Percentiles rank a stretch among this genome's conserved stretches.
phyloP scores from a whole-genome alignment of 2,329 filamentous ascomycete species.

The Aspergillus calidoustus region DNA sequence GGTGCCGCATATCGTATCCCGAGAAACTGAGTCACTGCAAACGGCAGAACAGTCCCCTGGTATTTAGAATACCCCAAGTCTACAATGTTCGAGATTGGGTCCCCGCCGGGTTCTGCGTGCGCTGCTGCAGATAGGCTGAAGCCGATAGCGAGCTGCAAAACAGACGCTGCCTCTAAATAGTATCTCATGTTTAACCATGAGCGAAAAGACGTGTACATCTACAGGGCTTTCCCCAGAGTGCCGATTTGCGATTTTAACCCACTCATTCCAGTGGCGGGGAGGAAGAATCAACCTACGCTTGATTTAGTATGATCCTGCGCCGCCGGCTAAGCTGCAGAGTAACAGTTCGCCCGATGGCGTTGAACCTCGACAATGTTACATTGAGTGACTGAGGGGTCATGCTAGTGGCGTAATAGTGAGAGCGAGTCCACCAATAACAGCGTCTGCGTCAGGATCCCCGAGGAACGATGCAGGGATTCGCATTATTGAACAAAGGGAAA shows the following conservation, averaged over 20 bases:
- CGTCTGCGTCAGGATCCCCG: too few species aligned
- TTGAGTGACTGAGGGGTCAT: background rate
- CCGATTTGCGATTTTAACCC: background rate
- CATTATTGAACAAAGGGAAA: too few species aligned
- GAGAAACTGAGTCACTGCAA: background rate
- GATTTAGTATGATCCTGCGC: too few species aligned
- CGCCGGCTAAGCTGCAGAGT: too few species aligned
- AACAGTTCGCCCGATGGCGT: too few species aligned
- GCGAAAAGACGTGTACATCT: too few species aligned
- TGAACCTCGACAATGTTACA: too few species aligned
- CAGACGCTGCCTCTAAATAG: background rate
- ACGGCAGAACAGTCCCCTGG: background rate
- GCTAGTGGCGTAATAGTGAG: background rate
- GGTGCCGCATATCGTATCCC: constrained; percentile 35
- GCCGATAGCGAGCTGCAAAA: background rate
- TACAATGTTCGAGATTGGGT: background rate
- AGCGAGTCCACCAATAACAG: background rate
- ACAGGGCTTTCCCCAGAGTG: too few species aligned
- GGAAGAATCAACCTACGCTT: too few species aligned
- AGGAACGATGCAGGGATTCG: too few species aligned
- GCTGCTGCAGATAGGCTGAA: background rate
- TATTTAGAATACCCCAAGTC: background rate
- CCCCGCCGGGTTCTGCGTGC: background rate
- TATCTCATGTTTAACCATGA: background rate
- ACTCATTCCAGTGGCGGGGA: background rate